Evolutionary conservation across 768 basidiomycete genomes (phyloP).

Genomic region (Suillus paluster): DNA sequence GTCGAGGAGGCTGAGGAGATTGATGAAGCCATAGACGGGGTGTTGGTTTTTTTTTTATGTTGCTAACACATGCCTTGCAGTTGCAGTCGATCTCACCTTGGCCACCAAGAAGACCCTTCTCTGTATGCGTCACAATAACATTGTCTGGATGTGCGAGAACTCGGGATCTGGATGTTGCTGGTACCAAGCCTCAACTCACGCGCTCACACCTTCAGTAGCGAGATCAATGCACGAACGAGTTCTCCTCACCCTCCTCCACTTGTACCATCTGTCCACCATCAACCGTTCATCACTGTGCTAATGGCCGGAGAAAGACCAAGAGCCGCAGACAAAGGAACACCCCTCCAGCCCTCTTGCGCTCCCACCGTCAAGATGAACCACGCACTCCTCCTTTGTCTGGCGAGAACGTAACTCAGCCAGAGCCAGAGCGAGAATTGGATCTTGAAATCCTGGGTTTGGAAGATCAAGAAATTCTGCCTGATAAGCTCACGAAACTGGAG

Average conservation of each 20-base stretch:
- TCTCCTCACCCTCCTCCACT: conserved; percentile 77
- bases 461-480: conserved; percentile 92
- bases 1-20: too few species aligned
- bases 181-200: conserved; percentile 93
- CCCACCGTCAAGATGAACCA: conserved; percentile 64
- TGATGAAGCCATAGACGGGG: too few species aligned
- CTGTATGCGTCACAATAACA: conserved; percentile 85
- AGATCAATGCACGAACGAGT: conserved; percentile 62
- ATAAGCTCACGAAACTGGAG: conserved; percentile 89
- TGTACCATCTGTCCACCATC: conserved; percentile 80
- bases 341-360: conserved; percentile 65
- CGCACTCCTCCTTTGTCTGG: conserved; percentile 62
- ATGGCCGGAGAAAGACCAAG: conserved; percentile 47
- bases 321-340: conserved; percentile 46
- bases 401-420: conserved; percentile 45
- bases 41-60: too few species aligned
- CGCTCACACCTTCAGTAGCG: conserved; percentile 92
- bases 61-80: too few species aligned
- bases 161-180: conserved; percentile 78
- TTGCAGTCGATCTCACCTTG: conserved; percentile 80
- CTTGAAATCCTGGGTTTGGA: conserved; percentile 90
- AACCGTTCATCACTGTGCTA: conserved; percentile 46
- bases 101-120: conserved; percentile 87
- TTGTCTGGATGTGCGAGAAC: conserved; percentile 91
- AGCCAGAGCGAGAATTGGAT: conserved; percentile 88